A percentile compares a stretch with the other conserved stretches of the same genome.
phyloP scores from a whole-genome alignment of 140 eudicot species.

The Oenanthe javanica region DNA sequence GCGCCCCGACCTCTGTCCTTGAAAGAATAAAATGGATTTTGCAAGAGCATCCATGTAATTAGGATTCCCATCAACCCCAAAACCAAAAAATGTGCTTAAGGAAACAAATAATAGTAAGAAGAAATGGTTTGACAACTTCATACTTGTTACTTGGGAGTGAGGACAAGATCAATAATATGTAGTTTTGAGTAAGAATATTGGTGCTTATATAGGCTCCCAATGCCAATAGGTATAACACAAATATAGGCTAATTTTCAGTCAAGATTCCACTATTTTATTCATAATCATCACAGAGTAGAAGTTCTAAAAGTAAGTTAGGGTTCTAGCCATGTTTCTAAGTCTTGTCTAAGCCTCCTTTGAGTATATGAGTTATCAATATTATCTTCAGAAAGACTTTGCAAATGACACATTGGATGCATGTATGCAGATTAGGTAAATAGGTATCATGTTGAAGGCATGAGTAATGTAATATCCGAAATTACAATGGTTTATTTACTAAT shows the following conservation, averaged over 20 bases:
- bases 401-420: background rate
- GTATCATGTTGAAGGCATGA: background rate
- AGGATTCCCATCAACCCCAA: conserved; percentile 37
- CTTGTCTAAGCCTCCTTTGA: conserved; percentile 1
- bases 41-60: conserved; percentile 83
- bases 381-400: background rate
- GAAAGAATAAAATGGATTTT: conserved; percentile 72
- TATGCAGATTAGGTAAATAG: background rate
- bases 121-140: background rate
- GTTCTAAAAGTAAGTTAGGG: conserved; percentile 3
- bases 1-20: conserved; percentile 87
- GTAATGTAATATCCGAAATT: too few species aligned
- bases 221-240: background rate
- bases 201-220: background rate
- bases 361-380: background rate
- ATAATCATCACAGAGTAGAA: conserved; percentile 11
- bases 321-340: background rate
- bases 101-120: background rate
- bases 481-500: too few species aligned
- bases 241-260: background rate
- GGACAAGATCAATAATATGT: background rate
- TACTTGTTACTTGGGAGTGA: background rate
- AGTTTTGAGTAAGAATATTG: background rate
- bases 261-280: conserved; percentile 12
- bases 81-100: background rate